A percentile compares a stretch with the other conserved stretches of the same genome.
phyloP scores from a whole-genome alignment of 108 stramenopile species.

The Cyclotella kingstonii region DNA sequence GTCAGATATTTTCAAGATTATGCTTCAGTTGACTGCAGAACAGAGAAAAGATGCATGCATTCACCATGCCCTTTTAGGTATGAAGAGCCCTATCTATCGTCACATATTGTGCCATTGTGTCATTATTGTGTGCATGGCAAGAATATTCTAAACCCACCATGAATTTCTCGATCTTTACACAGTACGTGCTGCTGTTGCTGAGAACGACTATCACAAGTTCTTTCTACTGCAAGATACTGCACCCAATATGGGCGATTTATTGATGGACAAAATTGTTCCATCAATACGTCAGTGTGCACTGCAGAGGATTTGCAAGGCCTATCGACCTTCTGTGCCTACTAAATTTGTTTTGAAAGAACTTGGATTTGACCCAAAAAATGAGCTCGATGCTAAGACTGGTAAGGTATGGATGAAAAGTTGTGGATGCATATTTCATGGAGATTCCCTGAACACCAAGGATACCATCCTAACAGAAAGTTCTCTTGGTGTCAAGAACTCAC shows the following conservation, averaged over 20 bases:
- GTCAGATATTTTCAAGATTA: constrained; percentile 64
- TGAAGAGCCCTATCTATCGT: neutral
- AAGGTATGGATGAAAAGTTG: constrained; percentile 56
- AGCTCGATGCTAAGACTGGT: constrained; percentile 27
- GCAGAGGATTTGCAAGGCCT: constrained; percentile 61
- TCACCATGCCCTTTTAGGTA: constrained; percentile 54
- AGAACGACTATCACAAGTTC: constrained; percentile 63
- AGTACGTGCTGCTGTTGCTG: constrained; percentile 70
- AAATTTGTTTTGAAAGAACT: constrained; percentile 51
- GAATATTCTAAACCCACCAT: too few relatives aligned
- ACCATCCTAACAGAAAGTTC: constrained; percentile 49
- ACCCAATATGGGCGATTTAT: constrained; percentile 58
- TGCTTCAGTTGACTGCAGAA: constrained; percentile 49
- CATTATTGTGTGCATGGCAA: neutral
- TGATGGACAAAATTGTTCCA: constrained; percentile 70
- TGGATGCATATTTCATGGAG: constrained; percentile 51
- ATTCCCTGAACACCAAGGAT: constrained; percentile 54
- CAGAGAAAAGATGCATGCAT: constrained; percentile 57
- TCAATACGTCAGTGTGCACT: constrained; percentile 56
- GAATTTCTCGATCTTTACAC: neutral
- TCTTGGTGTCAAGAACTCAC: constrained; percentile 52
- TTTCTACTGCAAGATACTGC: constrained; percentile 55
- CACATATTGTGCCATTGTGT: neutral
- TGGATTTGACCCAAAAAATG: constrained; percentile 49
- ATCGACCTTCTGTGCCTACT: constrained; percentile 57